These are phyloP conservation scores for Tinospora cordifolia DNA, from an alignment of 164 flowering plant species.

Conservation along the genomic window DNA sequence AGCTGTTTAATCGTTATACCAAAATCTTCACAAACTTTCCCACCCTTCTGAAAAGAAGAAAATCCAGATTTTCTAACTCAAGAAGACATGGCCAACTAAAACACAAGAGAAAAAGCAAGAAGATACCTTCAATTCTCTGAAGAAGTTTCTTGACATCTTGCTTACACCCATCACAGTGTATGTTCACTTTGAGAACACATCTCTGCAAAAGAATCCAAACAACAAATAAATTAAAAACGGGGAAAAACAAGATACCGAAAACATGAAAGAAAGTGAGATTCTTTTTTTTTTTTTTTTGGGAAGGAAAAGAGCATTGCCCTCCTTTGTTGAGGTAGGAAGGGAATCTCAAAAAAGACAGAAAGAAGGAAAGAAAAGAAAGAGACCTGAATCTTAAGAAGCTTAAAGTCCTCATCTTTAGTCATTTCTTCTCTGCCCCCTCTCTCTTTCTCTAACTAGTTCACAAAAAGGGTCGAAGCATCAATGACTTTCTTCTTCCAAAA, in stretches of 20 bases:
- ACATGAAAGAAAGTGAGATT: constrained; percentile 7
- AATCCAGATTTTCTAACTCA: background rate
- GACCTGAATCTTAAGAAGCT: constrained; percentile 82
- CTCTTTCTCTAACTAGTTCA: background rate
- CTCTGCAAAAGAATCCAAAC: constrained; percentile 30
- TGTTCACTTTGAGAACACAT: constrained; percentile 50
- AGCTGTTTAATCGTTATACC: background rate
- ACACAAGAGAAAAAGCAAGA: constrained; percentile 2
- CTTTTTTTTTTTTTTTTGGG: too few relatives aligned
- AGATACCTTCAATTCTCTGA: constrained; percentile 59
- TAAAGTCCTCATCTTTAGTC: constrained; percentile 75
- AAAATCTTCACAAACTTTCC: background rate
- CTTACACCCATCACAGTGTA: constrained; percentile 70
- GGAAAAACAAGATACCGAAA: background rate
- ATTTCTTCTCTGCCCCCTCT: constrained; percentile 29
- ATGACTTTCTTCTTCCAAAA: background rate
- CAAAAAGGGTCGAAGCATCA: background rate
- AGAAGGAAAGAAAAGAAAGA: constrained; percentile 9
- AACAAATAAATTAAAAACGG: background rate
- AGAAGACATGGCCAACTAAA: background rate
- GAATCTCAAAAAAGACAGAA: background rate
- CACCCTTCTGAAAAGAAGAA: background rate
- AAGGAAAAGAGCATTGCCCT: constrained; percentile 16
- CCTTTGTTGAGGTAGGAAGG: constrained; percentile 6
- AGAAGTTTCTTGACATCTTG: constrained; percentile 67